phyloP scores from a whole-genome alignment of 371 early-diverging fungal genomes.

The Mucor piriformis region DNA sequence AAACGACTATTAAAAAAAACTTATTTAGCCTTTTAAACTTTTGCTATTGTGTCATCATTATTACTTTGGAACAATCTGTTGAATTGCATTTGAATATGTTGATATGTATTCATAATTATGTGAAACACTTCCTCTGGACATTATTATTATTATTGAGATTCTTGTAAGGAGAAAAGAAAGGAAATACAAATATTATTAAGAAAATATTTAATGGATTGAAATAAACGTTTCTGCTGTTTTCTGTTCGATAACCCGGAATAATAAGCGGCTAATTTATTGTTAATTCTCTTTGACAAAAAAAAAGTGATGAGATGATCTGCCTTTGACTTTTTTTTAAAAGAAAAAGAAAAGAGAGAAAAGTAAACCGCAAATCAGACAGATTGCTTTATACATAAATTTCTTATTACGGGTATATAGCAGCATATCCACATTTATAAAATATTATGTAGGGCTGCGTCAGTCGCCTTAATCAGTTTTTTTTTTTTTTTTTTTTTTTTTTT shows the following conservation, averaged over 20 bases:
- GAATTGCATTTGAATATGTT: constrained; percentile 16
- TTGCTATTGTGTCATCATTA: background rate
- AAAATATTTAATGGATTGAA: constrained; percentile 5
- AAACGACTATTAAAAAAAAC: constrained; percentile 5
- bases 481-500: background rate
- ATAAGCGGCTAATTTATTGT: constrained; percentile 5
- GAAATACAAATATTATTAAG: constrained; percentile 5
- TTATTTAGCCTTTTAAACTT: no score
- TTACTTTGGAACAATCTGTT: constrained; percentile 23
- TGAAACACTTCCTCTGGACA: constrained; percentile 28
- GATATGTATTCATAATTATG: constrained; percentile 21
- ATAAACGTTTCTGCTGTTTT: background rate
- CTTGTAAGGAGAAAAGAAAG: background rate
- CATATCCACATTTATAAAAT: background rate
- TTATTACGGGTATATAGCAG: background rate
- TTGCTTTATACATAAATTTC: background rate
- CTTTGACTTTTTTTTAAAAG: background rate
- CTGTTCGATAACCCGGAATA: constrained; percentile 10
- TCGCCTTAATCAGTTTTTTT: background rate
- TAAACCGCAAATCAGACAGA: background rate
- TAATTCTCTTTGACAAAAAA: background rate
- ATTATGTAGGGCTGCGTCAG: background rate
- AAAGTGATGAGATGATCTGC: background rate
- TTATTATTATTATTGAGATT: constrained; percentile 1
- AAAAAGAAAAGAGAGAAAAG: constrained; percentile 1